Evolutionary conservation across 805 yeast genomes (phyloP).

Genomic region (Pichia kluyveri): DNA sequence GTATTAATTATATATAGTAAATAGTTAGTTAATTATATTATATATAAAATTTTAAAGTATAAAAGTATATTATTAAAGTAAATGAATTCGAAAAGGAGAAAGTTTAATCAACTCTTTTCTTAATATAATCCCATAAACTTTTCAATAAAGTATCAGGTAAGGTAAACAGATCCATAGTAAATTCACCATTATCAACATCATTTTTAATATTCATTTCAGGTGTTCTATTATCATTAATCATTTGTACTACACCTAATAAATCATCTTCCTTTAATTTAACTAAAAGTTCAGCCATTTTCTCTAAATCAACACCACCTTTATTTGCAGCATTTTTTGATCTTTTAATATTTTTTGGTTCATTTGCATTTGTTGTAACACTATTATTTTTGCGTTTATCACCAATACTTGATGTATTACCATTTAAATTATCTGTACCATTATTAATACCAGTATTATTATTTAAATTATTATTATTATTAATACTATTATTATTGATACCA

Average conservation of each 20-base stretch:
- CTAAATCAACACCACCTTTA: conserved; percentile 78
- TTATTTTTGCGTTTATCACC: conserved; percentile 19
- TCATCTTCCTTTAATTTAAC: conserved; percentile 89
- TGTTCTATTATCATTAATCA: conserved; percentile 94
- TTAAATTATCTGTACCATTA: conserved; percentile 4
- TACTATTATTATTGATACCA: conserved; percentile 12
- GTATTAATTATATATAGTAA: no score
- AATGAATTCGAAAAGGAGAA: background rate
- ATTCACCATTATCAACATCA: conserved; percentile 94
- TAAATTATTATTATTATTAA: conserved; percentile 2
- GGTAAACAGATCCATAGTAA: conserved; percentile 90
- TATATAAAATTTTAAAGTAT: background rate
- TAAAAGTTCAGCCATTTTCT: conserved; percentile 80
- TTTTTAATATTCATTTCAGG: conserved; percentile 93
- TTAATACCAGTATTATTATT: conserved; percentile 13
- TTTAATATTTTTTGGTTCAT: conserved; percentile 35
- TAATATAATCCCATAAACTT: conserved; percentile 91
- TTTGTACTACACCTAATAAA: conserved; percentile 87
- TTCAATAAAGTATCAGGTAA: conserved; percentile 84
- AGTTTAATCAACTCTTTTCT: conserved; percentile 41
- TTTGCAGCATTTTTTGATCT: conserved; percentile 48
- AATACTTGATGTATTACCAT: conserved; percentile 2
- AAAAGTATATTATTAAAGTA: background rate
- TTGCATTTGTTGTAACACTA: conserved; percentile 9
- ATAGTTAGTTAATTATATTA: no score